Conservation (phyloP, 371 early-diverging fungal genomes). For the Mortierella sp. region DNA sequence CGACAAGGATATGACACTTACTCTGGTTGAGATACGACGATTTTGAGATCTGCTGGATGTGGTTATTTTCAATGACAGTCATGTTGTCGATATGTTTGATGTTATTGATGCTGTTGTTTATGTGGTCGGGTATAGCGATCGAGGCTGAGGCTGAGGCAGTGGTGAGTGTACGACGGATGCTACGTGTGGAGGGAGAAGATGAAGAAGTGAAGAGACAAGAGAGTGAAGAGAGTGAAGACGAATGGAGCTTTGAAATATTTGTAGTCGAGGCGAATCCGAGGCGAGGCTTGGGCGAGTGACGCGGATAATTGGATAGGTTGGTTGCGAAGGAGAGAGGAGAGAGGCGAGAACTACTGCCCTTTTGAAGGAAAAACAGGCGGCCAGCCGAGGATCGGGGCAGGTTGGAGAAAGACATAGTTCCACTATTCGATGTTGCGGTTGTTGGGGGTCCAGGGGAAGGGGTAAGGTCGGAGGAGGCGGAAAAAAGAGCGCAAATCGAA, state of each 20-base stretch:
- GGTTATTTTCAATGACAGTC: constrained; percentile 36
- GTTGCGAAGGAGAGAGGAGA: constrained; percentile 11
- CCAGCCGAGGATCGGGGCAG: constrained; percentile 15
- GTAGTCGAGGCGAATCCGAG: constrained; percentile 3
- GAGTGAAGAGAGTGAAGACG: constrained; percentile 11
- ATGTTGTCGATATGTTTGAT: constrained; percentile 30
- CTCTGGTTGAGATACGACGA: constrained; percentile 55
- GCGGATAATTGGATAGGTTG: constrained; percentile 1
- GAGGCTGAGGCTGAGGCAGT: constrained; percentile 24
- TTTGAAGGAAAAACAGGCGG: constrained; percentile 24
- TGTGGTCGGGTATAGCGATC: constrained; percentile 17
- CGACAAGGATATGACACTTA: constrained; percentile 15
- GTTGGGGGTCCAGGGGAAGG: background rate
- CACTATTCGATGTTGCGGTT: background rate
- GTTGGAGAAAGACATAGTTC: constrained; percentile 16
- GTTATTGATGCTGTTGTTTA: background rate
- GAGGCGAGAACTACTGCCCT: constrained; percentile 12
- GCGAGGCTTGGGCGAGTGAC: background rate
- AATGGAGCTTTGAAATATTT: background rate
- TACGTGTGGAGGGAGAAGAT: constrained; percentile 5
- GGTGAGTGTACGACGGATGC: constrained; percentile 17
- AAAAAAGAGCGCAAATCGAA: background rate
- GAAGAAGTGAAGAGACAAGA: constrained; percentile 15
- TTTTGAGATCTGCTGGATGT: constrained; percentile 43
- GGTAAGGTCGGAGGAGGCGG: constrained; percentile 23